A percentile compares a stretch with the other conserved stretches of the same genome.
These are phyloP conservation scores for Mycena galopus DNA, from an alignment of 768 basidiomycete genomes.

Conservation along the genomic window DNA sequence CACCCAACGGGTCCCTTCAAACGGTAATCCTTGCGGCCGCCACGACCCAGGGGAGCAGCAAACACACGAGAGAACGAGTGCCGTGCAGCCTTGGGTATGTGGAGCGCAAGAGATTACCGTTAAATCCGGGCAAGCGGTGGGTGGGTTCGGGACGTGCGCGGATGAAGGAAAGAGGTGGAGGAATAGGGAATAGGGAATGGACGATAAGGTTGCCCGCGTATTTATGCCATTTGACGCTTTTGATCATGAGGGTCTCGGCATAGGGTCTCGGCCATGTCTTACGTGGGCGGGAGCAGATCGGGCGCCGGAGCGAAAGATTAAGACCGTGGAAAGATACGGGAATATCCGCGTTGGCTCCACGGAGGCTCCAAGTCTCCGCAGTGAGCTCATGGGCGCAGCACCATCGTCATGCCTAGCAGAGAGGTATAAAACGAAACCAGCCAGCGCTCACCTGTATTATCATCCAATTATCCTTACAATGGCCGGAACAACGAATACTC, in stretches of 20 bases:
- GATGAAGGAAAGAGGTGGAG: neutral
- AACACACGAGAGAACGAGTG: slow-evolving; percentile 38
- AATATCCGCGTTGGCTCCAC: neutral
- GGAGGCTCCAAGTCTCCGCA: slow-evolving; percentile 6
- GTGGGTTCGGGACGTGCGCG: neutral
- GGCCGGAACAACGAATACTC: slow-evolving; percentile 4
- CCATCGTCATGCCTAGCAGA: slow-evolving; percentile 18
- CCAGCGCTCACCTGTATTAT: too few relatives aligned
- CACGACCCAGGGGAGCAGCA: slow-evolving; percentile 47
- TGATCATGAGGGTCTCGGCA: neutral
- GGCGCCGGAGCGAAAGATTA: neutral
- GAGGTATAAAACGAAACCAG: neutral
- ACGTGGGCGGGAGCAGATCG: neutral
- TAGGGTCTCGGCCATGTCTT: neutral
- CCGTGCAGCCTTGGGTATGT: slow-evolving; percentile 28
- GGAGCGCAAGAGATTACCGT: slow-evolving; percentile 44
- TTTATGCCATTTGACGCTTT: slow-evolving; percentile 4
- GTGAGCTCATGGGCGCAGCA: slow-evolving; percentile 23
- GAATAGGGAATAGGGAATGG: neutral
- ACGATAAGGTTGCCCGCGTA: neutral
- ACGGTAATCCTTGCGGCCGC: slow-evolving; percentile 58
- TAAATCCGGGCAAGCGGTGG: neutral
- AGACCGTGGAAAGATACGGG: neutral
- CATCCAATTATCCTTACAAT: neutral
- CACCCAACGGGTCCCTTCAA: slow-evolving; percentile 25